Evolutionary conservation across 1,284 basidiomycete species (phyloP), one percentile per base, ranked within the genome.

Genomic region (Bjerkandera adusta): DNA sequence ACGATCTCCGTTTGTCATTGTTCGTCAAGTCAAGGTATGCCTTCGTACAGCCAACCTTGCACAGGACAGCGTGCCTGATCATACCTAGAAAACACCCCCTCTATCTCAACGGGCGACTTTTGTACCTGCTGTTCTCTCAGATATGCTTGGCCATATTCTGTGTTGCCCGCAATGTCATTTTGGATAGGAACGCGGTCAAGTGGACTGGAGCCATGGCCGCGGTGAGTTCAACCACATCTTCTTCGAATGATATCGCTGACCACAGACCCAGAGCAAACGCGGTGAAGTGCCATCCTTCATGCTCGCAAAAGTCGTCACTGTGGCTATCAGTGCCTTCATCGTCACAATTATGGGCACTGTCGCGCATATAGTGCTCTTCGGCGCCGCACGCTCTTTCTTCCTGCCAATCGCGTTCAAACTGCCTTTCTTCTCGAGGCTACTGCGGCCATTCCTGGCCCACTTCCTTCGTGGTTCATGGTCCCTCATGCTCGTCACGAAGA

Each of bases 11-110:
- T 38, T 57, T 86, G 5, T 60, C 66, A 2, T 18, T 84, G 0
- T 85, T 86, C 50, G 76, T 83, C 12, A 82, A 79, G 49, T 86
- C 85, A 37, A 81, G 69, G 84, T 84, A 48, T 36, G 72, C 64
- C 33, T n/a, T 30, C 8, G 22, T 42, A 30, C 42, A 15, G n/a
- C n/a, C 11, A 35, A 24, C 44, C 29, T 10, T 11, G 8, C 22
- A 29, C 24, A 15, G 10, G 16, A 12, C 15, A 29, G 16, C 18
- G 29, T 26, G 36, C n/a, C 24, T 20, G 42, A 7, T 45, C 20
- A 12, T 34, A 13, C 5, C 3, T 52, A 87, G 85, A 57, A 85
- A 83, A 60, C 81, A 87, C 52, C 82, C 83, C 1, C 76, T 79
- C 55, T 82, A 85, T 59, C 67, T 88, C 33, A 85, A 85, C 47